Conservation (phyloP, 768 basidiomycete genomes). For the Crassisporium funariophilum region DNA sequence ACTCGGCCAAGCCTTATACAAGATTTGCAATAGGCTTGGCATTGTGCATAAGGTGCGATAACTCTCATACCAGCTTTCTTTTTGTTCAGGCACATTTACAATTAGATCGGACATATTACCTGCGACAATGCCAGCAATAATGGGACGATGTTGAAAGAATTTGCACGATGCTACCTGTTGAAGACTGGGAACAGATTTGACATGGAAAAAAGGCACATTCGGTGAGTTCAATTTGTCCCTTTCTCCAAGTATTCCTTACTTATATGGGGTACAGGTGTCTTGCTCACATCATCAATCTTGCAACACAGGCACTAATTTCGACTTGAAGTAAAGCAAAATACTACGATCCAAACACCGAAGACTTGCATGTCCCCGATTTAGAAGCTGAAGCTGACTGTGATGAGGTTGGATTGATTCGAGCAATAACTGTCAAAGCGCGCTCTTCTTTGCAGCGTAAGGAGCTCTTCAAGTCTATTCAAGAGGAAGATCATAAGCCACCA, state of each 20-base stretch:
- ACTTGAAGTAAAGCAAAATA: constrained; percentile 16
- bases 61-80: neutral
- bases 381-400: constrained; percentile 3
- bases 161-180: constrained; percentile 1
- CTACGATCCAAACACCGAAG: constrained; percentile 3
- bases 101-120: constrained; percentile 3
- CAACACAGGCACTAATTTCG: constrained; percentile 12
- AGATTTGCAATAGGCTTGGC: neutral
- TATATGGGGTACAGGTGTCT: constrained; percentile 8
- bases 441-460: constrained; percentile 22
- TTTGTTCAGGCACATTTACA: neutral
- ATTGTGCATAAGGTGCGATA: neutral
- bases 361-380: neutral
- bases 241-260: neutral
- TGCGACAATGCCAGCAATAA: constrained; percentile 4
- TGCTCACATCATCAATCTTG: constrained; percentile 16
- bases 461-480: constrained; percentile 18
- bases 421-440: constrained; percentile 16
- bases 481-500: neutral
- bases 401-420: constrained; percentile 16
- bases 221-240: constrained; percentile 1
- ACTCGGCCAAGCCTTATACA: neutral
- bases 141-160: constrained; percentile 12
- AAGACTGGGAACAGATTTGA: constrained; percentile 8
- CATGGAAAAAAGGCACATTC: constrained; percentile 5